Percentiles rank a stretch among this genome's conserved stretches.
These are phyloP conservation scores for Rachicladosporium sp. DNA, from an alignment of 2,329 filamentous ascomycete species.

Conservation along the genomic window DNA sequence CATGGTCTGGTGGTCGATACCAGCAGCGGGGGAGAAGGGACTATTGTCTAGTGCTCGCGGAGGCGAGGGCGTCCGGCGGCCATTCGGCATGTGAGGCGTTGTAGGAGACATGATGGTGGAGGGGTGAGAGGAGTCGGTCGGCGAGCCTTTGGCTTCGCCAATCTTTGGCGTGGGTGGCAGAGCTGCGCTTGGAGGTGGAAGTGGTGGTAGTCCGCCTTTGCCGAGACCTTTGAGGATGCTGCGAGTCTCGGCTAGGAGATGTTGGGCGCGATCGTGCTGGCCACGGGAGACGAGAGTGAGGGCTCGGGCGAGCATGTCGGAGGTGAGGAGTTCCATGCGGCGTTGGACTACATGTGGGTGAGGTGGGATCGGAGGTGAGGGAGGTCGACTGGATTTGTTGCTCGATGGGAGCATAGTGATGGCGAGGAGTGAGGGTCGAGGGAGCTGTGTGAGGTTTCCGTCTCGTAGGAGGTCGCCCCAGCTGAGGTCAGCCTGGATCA, in stretches of 20 bases:
- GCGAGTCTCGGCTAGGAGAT: slow-evolving; percentile 81
- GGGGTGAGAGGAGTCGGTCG: slow-evolving; percentile 11
- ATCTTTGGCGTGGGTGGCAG: slow-evolving; percentile 25
- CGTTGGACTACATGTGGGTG: slow-evolving; percentile 92
- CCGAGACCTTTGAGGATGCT: slow-evolving; percentile 92
- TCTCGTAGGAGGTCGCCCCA: slow-evolving; percentile 92
- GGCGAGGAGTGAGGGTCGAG: slow-evolving; percentile 78
- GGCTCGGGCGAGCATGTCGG: slow-evolving; percentile 91
- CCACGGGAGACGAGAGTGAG: slow-evolving; percentile 80
- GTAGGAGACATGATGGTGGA: slow-evolving; percentile 1
- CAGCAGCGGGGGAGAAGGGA: slow-evolving; percentile 48
- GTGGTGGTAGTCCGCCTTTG: slow-evolving; percentile 84
- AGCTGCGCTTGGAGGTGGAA: slow-evolving; percentile 44
- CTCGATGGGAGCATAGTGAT: slow-evolving; percentile 77
- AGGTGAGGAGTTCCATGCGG: slow-evolving; percentile 93
- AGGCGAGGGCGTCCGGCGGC: slow-evolving; percentile 28
- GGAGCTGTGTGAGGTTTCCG: slow-evolving; percentile 71
- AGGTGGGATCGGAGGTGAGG: slow-evolving; percentile 75
- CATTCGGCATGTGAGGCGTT: neutral
- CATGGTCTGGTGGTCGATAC: slow-evolving; percentile 76
- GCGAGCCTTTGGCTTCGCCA: slow-evolving; percentile 8
- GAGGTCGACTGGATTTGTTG: slow-evolving; percentile 25
- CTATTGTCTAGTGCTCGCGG: slow-evolving; percentile 23
- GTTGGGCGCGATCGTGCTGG: slow-evolving; percentile 87
- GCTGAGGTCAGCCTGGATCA: slow-evolving; percentile 86